Conservation (phyloP, 108 stramenopile species). For the Asterionellopsis glacialis region DNA sequence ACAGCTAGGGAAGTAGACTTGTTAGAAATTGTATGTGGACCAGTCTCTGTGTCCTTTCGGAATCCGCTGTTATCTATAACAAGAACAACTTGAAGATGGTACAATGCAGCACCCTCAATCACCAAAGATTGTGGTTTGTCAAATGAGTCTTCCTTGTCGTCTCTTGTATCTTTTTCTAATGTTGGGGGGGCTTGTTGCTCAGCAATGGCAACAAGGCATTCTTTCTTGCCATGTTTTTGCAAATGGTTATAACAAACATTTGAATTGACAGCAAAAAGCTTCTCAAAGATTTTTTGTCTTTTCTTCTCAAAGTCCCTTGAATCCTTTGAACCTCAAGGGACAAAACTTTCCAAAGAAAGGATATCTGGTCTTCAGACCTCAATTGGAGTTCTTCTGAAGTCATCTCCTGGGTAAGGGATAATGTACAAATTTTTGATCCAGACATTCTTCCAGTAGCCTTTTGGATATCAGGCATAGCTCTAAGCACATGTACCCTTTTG, state of each 20-base stretch:
- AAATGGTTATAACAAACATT: slow-evolving; percentile 69
- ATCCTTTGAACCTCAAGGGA: slow-evolving; percentile 26
- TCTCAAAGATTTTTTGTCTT: slow-evolving; percentile 62
- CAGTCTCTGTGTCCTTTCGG: too few species aligned
- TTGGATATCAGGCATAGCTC: slow-evolving; percentile 30
- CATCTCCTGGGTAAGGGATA: slow-evolving; percentile 44
- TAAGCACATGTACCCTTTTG: slow-evolving; percentile 57
- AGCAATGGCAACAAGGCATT: slow-evolving; percentile 21
- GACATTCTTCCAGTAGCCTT: slow-evolving; percentile 23
- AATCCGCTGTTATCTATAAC: too few species aligned
- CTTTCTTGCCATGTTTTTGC: slow-evolving; percentile 61
- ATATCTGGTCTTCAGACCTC: slow-evolving; percentile 38
- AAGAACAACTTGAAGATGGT: slow-evolving; percentile 67
- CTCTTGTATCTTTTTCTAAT: background rate
- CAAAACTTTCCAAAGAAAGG: slow-evolving; percentile 66
- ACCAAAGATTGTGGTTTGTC: slow-evolving; percentile 72
- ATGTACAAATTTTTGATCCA: slow-evolving; percentile 25
- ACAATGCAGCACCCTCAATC: slow-evolving; percentile 85
- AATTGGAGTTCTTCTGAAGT: slow-evolving; percentile 25
- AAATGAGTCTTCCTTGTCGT: slow-evolving; percentile 5
- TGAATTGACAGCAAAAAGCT: slow-evolving; percentile 73
- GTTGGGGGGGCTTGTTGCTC: slow-evolving; percentile 11
- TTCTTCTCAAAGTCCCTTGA: slow-evolving; percentile 57
- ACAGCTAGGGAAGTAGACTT: too few species aligned
- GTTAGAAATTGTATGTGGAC: too few species aligned